Conservation (phyloP, 371 early-diverging fungal species). For the Mucor irregularis region DNA sequence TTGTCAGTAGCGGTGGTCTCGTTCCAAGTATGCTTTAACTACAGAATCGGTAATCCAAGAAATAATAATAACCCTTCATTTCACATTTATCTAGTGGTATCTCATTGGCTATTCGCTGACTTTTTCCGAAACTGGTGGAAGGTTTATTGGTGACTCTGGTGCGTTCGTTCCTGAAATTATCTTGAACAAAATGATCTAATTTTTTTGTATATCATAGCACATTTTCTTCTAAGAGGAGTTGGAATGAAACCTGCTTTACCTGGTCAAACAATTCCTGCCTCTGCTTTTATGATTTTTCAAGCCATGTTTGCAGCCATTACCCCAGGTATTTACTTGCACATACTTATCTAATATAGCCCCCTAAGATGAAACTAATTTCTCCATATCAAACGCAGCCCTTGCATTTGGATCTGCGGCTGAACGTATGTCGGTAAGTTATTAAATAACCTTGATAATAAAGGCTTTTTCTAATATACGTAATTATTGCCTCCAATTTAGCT, state of each 20-base stretch:
- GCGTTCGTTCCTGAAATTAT: background rate
- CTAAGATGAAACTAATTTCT: constrained; percentile 4
- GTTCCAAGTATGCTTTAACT: constrained; percentile 61
- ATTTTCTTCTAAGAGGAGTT: constrained; percentile 48
- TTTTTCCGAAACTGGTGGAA: constrained; percentile 68
- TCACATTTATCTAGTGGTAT: constrained; percentile 62
- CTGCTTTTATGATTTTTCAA: constrained; percentile 72
- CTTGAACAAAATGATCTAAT: background rate
- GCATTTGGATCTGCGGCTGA: constrained; percentile 86
- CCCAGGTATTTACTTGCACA: constrained; percentile 46
- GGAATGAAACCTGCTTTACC: constrained; percentile 38
- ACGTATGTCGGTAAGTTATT: constrained; percentile 66
- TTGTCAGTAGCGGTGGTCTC: constrained; percentile 81
- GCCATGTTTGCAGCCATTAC: constrained; percentile 74
- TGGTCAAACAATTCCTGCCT: constrained; percentile 57
- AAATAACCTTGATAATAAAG: too few species aligned
- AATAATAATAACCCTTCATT: background rate
- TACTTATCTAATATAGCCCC: background rate
- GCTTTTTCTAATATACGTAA: too few species aligned
- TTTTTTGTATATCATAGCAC: constrained; percentile 17
- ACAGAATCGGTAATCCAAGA: too few species aligned
- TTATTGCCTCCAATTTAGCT: constrained; percentile 32
- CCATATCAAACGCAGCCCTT: constrained; percentile 51
- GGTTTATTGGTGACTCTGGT: constrained; percentile 78
- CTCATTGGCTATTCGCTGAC: constrained; percentile 85